These are phyloP conservation scores for Chrysosporium keratinophilum DNA, from an alignment of 2,329 filamentous ascomycete species.

Conservation along the genomic window DNA sequence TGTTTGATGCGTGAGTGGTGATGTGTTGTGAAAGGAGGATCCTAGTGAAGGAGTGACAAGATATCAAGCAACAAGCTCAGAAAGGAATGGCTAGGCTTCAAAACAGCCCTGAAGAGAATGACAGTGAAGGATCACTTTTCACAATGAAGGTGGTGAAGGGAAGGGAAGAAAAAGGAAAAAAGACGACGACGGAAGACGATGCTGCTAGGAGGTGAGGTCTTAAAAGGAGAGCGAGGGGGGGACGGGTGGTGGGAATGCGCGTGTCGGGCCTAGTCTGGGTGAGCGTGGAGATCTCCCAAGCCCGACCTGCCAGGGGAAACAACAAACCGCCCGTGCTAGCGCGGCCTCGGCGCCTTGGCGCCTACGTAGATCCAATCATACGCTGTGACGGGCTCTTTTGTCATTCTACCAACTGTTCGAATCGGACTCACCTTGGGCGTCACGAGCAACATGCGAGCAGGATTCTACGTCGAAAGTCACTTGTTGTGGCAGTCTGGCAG, in stretches of 20 bases:
- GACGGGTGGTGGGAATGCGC: background rate
- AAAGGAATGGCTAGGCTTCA: conserved; percentile 11
- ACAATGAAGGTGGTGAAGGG: background rate
- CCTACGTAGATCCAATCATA: too few species aligned
- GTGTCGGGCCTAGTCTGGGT: background rate
- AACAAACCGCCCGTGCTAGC: background rate
- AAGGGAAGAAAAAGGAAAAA: background rate
- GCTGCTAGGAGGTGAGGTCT: background rate
- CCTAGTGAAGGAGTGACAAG: conserved; percentile 6
- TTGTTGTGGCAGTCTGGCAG: too few species aligned
- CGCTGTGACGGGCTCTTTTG: too few species aligned
- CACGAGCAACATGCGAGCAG: too few species aligned
- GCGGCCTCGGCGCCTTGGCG: too few species aligned
- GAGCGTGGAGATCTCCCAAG: background rate
- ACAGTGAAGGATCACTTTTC: conserved; percentile 6
- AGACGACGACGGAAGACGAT: background rate
- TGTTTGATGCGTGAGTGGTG: background rate
- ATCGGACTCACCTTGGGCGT: too few species aligned
- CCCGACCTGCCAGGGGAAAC: background rate
- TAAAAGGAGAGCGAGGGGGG: background rate
- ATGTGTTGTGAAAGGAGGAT: conserved; percentile 1
- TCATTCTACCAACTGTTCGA: too few species aligned
- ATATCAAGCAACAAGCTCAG: background rate
- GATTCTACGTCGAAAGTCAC: too few species aligned
- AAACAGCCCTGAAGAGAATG: conserved; percentile 7